These are phyloP conservation scores for Myxozyma sirexii DNA, from an alignment of 805 yeast genomes.

Conservation along the genomic window DNA sequence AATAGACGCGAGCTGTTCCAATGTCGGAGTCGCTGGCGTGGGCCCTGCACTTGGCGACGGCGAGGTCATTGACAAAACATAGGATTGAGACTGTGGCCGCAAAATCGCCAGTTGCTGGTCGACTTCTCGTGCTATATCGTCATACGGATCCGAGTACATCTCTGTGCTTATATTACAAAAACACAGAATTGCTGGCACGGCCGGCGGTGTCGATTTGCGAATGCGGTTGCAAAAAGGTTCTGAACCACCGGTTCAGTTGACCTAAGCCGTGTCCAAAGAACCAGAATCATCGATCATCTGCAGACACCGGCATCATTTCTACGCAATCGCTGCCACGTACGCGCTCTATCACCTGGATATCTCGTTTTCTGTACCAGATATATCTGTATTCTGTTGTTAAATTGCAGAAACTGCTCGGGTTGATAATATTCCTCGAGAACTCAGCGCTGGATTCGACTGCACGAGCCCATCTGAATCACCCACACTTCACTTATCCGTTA, in stretches of 20 bases:
- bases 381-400: too few relatives aligned
- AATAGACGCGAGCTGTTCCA: conserved; percentile 21
- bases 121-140: conserved; percentile 35
- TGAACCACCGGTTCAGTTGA: not conserved
- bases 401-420: not conserved
- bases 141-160: conserved; percentile 35
- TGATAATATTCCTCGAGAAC: too few relatives aligned
- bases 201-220: too few relatives aligned
- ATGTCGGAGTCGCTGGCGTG: conserved; percentile 31
- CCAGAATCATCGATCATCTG: conserved; percentile 2
- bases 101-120: conserved; percentile 29
- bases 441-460: too few relatives aligned
- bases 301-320: not conserved
- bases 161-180: too few relatives aligned
- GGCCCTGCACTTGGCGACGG: conserved; percentile 27
- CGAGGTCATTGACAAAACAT: conserved; percentile 26
- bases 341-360: too few relatives aligned
- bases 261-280: too few relatives aligned
- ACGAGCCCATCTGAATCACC: not conserved
- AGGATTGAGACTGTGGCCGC: conserved; percentile 28
- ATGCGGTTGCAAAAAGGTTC: not conserved
- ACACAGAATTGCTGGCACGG: too few relatives aligned
- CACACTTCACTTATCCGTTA: not conserved
- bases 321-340: too few relatives aligned
- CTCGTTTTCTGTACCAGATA: too few relatives aligned